Evolutionary conservation across 192 early-diverging fungal genomes (phyloP), one percentile per base, ranked within the genome.

Genomic region (Rhizophagus prolifer): DNA sequence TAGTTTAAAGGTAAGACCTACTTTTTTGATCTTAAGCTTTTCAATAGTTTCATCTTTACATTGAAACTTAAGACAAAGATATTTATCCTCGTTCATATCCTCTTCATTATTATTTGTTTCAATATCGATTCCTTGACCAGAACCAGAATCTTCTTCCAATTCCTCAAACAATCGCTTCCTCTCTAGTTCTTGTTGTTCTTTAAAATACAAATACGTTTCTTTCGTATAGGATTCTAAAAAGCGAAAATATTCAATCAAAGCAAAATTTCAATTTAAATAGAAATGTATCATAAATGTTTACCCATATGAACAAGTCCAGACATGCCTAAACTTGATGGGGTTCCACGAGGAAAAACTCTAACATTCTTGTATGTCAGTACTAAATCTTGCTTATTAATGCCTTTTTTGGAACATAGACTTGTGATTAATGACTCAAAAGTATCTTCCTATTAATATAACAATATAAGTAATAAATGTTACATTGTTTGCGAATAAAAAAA

Each of bases 341-440:
- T 78, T 13, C 77, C 50, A 25, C 71, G 72, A 6, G 71, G 69
- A 72, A 78, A 78, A 31, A 78, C 62, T 19, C 62, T 78, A 10
- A 78, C 58, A 26, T 78, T 74, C 10, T 78, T 74, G 30, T 62
- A 78, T 10, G 77, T 78, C 16, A 78, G 21, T 21, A 78, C 54
- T 26, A 78, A 38, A 5, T 72, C 58, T 50, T 62, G 38, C 46
- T 78, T 78, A 13, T 16, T 9, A 38, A 78, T 78, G n/a, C 30
- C 21, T 63, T 54, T 78, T 16, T 10, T 38, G 8, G 16, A 14
- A 58, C 77, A 62, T 54, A 72, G 23, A 47, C 50, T 12, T 3
- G 26, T 44, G 21, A 78, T 74, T 16, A 78, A 44, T 63, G 44
- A 58, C 26, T 78, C 76, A 58, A 78, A 78, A 63, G 34, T 63